A percentile compares a stretch with the other conserved stretches of the same genome.
Conservation (phyloP, 306 rosid species). For the Rosa chinensis region DNA sequence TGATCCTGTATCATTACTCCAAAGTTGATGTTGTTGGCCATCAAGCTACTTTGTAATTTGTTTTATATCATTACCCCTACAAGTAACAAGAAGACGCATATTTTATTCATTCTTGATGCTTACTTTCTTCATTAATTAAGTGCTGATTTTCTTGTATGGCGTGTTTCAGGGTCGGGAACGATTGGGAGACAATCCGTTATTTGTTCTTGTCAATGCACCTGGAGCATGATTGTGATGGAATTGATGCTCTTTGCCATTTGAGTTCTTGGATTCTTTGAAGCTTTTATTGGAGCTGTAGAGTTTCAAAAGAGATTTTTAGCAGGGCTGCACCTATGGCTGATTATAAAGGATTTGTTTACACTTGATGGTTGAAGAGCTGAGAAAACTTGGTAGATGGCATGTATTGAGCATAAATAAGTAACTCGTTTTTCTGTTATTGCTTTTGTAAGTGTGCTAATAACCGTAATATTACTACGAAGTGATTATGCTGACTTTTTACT, state of each 20-base stretch:
- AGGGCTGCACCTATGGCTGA: constrained; percentile 16
- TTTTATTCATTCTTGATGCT: neutral
- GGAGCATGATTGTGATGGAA: constrained; percentile 29
- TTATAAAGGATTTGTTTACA: constrained; percentile 29
- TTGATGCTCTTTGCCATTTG: constrained; percentile 17
- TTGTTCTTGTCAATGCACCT: constrained; percentile 62
- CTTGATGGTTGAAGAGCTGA: constrained; percentile 28
- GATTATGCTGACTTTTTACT: neutral
- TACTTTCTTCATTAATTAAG: neutral
- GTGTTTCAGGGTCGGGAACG: constrained; percentile 76
- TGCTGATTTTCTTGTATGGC: constrained; percentile 20
- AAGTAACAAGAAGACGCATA: neutral
- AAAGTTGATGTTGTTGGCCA: neutral
- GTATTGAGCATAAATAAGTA: neutral
- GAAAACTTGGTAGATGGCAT: constrained; percentile 13
- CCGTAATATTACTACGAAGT: neutral
- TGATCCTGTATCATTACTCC: neutral
- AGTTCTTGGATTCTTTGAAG: constrained; percentile 26
- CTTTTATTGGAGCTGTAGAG: constrained; percentile 25
- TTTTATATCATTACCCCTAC: neutral
- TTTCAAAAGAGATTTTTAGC: constrained; percentile 21
- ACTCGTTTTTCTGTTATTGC: neutral
- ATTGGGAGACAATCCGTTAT: constrained; percentile 66
- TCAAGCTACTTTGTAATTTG: neutral
- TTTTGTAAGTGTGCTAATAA: neutral